Percentiles rank a stretch among this genome's conserved stretches.
Evolutionary conservation across 2,329 filamentous ascomycete species (phyloP).

Genomic region (Albophoma yamanashiensis): DNA sequence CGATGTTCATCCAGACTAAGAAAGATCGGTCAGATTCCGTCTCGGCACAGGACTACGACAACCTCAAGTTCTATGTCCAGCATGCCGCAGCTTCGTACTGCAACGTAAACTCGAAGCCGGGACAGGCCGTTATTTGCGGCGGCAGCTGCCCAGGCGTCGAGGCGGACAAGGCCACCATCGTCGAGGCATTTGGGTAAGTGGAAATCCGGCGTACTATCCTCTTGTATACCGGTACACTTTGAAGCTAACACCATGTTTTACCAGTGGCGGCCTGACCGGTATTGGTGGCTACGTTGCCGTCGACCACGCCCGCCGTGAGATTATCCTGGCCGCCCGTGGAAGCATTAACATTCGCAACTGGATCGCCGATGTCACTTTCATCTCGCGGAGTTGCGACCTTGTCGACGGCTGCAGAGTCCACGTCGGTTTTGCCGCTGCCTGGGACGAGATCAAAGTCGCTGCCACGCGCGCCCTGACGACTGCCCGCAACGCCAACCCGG

Average conservation of each 20-base stretch:
- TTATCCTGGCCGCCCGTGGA: constrained; percentile 52
- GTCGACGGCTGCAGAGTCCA: constrained; percentile 38
- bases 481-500: constrained; percentile 35
- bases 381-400: constrained; percentile 16
- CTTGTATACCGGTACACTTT: too few species aligned
- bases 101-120: constrained; percentile 30
- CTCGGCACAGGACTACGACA: constrained; percentile 20
- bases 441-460: constrained; percentile 36
- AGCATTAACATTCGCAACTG: constrained; percentile 49
- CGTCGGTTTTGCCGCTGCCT: constrained; percentile 48
- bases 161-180: constrained; percentile 29
- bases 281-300: constrained; percentile 40
- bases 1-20: too few species aligned
- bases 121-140: constrained; percentile 31
- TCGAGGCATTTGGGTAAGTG: constrained; percentile 29
- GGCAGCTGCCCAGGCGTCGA: constrained; percentile 32
- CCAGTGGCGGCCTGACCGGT: constrained; percentile 30
- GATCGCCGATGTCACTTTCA: constrained; percentile 39
- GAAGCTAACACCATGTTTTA: constrained; percentile 5
- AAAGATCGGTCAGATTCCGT: constrained; percentile 7
- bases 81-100: constrained; percentile 44
- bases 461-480: constrained; percentile 31
- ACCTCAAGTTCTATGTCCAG: constrained; percentile 38
- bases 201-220: background rate
- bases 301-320: constrained; percentile 36